phyloP scores from a whole-genome alignment of 2,329 filamentous ascomycete species.

The Xylariomycetidae sp. region DNA sequence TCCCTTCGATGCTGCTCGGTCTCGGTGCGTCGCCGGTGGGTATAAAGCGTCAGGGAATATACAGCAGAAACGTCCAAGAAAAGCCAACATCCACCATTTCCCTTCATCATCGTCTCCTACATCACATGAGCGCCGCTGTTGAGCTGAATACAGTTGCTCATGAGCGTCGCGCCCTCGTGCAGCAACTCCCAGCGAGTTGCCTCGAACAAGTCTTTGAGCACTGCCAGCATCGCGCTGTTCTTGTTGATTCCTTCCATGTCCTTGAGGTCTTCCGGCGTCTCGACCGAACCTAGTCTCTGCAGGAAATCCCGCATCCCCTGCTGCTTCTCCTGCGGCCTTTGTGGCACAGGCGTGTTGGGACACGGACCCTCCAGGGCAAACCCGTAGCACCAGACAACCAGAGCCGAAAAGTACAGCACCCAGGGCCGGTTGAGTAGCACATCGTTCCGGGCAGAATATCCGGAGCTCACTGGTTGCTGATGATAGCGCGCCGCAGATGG shows the following conservation, averaged over 20 bases:
- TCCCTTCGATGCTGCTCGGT: too few relatives aligned
- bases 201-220: conserved; percentile 75
- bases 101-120: too few relatives aligned
- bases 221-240: conserved; percentile 73
- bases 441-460: conserved; percentile 81
- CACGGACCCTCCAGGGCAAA: conserved; percentile 82
- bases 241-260: conserved; percentile 70
- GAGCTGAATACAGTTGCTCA: conserved; percentile 72
- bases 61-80: too few relatives aligned
- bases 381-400: conserved; percentile 94
- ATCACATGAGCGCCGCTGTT: conserved; percentile 28
- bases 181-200: conserved; percentile 87
- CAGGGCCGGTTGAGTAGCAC: conserved; percentile 86
- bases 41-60: too few relatives aligned
- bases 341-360: conserved; percentile 43
- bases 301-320: conserved; percentile 78
- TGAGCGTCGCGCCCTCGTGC: conserved; percentile 74
- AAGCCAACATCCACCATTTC: too few relatives aligned
- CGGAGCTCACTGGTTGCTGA: conserved; percentile 33
- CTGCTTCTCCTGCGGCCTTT: conserved; percentile 59
- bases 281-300: conserved; percentile 62
- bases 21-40: too few relatives aligned
- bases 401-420: conserved; percentile 87
- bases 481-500: conserved; percentile 33
- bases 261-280: conserved; percentile 71